Percentiles rank a stretch among this genome's conserved stretches.
phyloP scores from a whole-genome alignment of 2,329 filamentous ascomycete genomes.

The Thielaviopsis cerberus region DNA sequence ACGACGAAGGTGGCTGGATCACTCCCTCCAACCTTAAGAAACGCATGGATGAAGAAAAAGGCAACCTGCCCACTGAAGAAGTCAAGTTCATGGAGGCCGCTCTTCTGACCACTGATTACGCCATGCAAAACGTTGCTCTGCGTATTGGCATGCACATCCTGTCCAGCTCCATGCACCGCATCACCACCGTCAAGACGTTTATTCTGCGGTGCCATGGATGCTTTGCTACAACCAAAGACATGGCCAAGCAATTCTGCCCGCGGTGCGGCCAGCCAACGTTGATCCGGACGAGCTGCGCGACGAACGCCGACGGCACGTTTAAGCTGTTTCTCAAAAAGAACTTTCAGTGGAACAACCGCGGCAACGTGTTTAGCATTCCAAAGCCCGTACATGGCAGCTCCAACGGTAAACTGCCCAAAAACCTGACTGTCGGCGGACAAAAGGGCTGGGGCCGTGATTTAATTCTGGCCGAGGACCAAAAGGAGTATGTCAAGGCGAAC shows the following conservation, averaged over 20 bases:
- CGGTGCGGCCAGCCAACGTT: constrained; percentile 77
- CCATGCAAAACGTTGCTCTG: constrained; percentile 91
- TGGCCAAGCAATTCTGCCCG: constrained; percentile 79
- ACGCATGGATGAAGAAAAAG: constrained; percentile 51
- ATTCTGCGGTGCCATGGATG: constrained; percentile 86
- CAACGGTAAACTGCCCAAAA: constrained; percentile 53
- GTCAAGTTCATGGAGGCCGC: constrained; percentile 57
- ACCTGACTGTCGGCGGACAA: constrained; percentile 53
- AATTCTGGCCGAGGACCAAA: constrained; percentile 86
- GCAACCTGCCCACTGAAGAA: constrained; percentile 21
- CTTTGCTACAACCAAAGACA: constrained; percentile 69
- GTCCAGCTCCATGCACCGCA: constrained; percentile 58
- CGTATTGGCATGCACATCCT: constrained; percentile 88
- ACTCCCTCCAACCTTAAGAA: constrained; percentile 82
- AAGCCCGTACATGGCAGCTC: constrained; percentile 70
- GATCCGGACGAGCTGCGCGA: constrained; percentile 69
- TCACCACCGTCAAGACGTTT: constrained; percentile 73
- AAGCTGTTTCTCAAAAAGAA: constrained; percentile 78
- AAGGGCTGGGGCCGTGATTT: constrained; percentile 70
- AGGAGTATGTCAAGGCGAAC: constrained; percentile 57
- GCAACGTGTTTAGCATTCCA: constrained; percentile 81
- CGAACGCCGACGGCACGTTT: constrained; percentile 62
- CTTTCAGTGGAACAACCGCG: constrained; percentile 88
- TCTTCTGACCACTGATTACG: constrained; percentile 87
- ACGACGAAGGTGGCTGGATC: constrained; percentile 57